Evolutionary conservation across 352 stramenopile species (phyloP), one percentile per base, ranked within the genome.

Genomic region (Aphanomyces cochlioides): DNA sequence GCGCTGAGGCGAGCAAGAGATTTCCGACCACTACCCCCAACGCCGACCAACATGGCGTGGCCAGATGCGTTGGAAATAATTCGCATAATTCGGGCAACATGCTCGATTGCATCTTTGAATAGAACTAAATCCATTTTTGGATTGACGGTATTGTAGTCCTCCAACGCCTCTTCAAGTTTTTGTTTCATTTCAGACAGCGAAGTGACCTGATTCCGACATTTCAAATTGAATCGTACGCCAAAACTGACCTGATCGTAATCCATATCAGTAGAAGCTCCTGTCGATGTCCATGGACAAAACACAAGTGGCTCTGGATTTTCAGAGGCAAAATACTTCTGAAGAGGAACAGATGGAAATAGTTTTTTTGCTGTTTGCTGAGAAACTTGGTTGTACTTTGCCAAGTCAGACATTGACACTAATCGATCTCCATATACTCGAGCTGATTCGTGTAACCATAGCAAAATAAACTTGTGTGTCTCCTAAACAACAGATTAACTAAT

Each of bases 391-490:
- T 97, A 98, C 69, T 96, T 94, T 4, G 41, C 28, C 54, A 96
- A 67, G 72, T 98, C 95, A 50, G 79, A 70, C 3, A 72, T 69
- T 21, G 77, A 88, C 6, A 97, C 91, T 5, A 99, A 81, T 3
- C 96, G 91, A 74, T 99, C 96, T 7, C 90, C 81, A 74, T 98
- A 99, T 0, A 99, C 96, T 8, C 97, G 91, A 5, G 91, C 79
- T 15, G 87, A 98, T 77, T 99, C 97, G 75, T 99, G 96, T n/a
- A 95, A 86, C 93, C 96, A 99, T 1, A 99, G 76, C 19, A 96
- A 78, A 7, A 89, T 87, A 70, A 99, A 87, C 72, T 97, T 97
- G 0, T 88, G 59, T 3, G 93, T 84, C 39, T 98, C 88, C 60
- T 77, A 77, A 43, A 92, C 28, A 28, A 28, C 28, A 28, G 1